Conservation (phyloP, 2,329 filamentous ascomycete species). For the Colletotrichum lindemuthianum region DNA sequence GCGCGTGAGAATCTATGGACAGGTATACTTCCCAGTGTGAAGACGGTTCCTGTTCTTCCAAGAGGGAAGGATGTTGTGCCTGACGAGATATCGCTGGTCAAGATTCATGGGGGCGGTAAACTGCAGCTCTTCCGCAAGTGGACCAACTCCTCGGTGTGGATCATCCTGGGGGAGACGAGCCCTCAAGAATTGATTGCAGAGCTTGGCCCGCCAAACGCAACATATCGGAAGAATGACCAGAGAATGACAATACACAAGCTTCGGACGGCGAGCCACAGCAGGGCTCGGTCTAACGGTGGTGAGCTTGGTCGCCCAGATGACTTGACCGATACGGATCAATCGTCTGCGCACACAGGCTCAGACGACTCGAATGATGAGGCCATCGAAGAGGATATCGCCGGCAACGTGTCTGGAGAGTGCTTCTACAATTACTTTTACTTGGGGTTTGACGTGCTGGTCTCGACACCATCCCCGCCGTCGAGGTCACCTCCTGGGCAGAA, state of each 20-base stretch:
- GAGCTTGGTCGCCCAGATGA: slow-evolving; percentile 63
- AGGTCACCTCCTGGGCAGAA: slow-evolving; percentile 64
- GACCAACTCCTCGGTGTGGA: slow-evolving; percentile 73
- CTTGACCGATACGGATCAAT: slow-evolving; percentile 78
- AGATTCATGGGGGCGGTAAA: slow-evolving; percentile 79
- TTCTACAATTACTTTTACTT: slow-evolving; percentile 99
- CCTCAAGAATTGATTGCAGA: slow-evolving; percentile 92
- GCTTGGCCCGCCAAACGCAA: slow-evolving; percentile 91
- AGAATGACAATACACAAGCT: slow-evolving; percentile 86
- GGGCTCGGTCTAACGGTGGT: slow-evolving; percentile 55
- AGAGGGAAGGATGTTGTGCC: slow-evolving; percentile 83
- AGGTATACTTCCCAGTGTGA: slow-evolving; percentile 76
- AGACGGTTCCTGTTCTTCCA: slow-evolving; percentile 73
- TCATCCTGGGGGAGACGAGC: slow-evolving; percentile 85
- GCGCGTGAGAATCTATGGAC: slow-evolving; percentile 82
- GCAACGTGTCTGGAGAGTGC: slow-evolving; percentile 73
- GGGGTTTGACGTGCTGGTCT: slow-evolving; percentile 94
- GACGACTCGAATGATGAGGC: slow-evolving; percentile 72
- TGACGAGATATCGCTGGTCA: slow-evolving; percentile 86
- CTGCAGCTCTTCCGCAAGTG: slow-evolving; percentile 81
- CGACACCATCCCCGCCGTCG: slow-evolving; percentile 74
- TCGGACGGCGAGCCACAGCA: slow-evolving; percentile 62
- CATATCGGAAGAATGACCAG: slow-evolving; percentile 91
- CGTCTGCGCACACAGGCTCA: slow-evolving; percentile 75
- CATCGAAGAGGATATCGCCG: slow-evolving; percentile 64